These are phyloP conservation scores for Microstroma glucosiphilum DNA, from an alignment of 1,284 basidiomycete genomes.

Conservation along the genomic window DNA sequence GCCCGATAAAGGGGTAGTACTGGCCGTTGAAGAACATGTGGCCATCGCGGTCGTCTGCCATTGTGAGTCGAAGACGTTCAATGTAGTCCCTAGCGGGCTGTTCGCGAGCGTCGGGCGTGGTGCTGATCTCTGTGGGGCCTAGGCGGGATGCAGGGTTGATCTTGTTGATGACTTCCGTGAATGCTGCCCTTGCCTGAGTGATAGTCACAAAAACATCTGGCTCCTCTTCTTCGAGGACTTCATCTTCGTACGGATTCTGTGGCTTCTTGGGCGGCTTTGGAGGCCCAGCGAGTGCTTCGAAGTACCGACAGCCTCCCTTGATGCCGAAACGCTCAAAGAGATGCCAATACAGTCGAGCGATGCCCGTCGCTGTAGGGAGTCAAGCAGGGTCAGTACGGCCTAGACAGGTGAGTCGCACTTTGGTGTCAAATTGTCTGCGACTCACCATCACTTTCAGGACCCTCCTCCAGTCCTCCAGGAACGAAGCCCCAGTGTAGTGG, in stretches of 20 bases:
- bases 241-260: no score
- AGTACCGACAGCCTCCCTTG: constrained; percentile 18
- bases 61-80: constrained; percentile 22
- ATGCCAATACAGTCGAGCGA: constrained; percentile 38
- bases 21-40: constrained; percentile 80
- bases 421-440: neutral
- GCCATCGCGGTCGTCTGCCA: constrained; percentile 22
- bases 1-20: constrained; percentile 65
- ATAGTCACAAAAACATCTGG: no score
- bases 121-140: neutral
- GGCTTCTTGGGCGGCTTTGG: no score
- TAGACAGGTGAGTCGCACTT: neutral
- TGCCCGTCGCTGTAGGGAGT: constrained; percentile 11
- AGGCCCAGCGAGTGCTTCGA: neutral
- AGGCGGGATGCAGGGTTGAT: no score
- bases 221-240: no score
- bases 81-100: constrained; percentile 16
- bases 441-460: constrained; percentile 13
- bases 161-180: no score
- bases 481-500: constrained; percentile 41
- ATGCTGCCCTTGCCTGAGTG: no score
- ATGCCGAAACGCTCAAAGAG: constrained; percentile 22
- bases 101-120: neutral
- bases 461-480: constrained; percentile 29
- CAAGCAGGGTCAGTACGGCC: neutral